Base-by-base conservation (phyloP, 2,329 filamentous ascomycete species). In the Sarocladium brachiariae region DNA sequence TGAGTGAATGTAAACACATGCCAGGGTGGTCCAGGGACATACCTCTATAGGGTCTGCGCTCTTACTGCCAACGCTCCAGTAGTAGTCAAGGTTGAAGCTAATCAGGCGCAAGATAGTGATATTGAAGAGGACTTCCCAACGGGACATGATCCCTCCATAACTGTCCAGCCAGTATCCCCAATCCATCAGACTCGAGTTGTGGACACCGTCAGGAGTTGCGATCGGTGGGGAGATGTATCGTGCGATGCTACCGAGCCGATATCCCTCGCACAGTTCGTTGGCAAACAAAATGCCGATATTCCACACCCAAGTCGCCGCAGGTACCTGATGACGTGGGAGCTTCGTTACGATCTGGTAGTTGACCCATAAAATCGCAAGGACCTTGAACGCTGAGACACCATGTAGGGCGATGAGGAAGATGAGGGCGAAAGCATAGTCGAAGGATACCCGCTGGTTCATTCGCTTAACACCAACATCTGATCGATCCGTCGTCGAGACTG, bases 101-200 rank as follows among this genome's bases (percentile, higher is more conserved):
- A 99, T 90, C 45, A 97, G 75, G 4, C 93, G 84, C 51, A 99
- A 72, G 23, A 97, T 85, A 2, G 92, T 96, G 54, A 99, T 82
- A 62, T 99, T 99, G 76, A 99, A 99, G 4, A 96, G 77, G n/a
- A 99, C 84, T 65, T 97, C 89, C 93, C 93, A 99, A 53, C 92
- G 80, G 0, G 85, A 76, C 63, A 95, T 83, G n/a, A 99, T 71
- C 1, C 93, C 93, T 7, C 89, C 83, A 56, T 86, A 85, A 49
- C 77, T 75, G 67, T 99, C 93, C 14, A 97, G 71, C 72, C 80
- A 87, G 38, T 74, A 71, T 7, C 83, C 90, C 74, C 85, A 85
- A 18, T 74, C 71, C 30, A 79, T 71, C 34, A 83, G 62, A 2
- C 65, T 52, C 8, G 43, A 47, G 25, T 33, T 33, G 4, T 18